Conservation (phyloP, 2,329 filamentous ascomycete species). For the Trichoderma sp. region DNA sequence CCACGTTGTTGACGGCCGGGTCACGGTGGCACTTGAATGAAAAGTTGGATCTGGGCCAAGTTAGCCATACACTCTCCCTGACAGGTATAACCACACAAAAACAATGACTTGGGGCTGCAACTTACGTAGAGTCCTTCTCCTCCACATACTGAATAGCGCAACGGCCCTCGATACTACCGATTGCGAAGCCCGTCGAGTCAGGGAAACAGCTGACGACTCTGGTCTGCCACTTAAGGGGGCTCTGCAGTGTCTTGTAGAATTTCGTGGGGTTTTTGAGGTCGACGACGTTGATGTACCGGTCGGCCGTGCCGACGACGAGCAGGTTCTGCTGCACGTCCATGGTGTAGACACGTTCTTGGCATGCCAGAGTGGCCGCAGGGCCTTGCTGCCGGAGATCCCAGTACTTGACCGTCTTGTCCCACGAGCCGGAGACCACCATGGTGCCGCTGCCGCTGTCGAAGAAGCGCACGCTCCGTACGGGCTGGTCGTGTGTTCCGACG, state of each 20-base stretch:
- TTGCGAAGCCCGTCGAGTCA: constrained; percentile 86
- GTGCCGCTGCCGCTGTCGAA: constrained; percentile 69
- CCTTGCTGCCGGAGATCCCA: constrained; percentile 72
- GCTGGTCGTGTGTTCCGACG: constrained; percentile 80
- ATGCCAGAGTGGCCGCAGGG: constrained; percentile 64
- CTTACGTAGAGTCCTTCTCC: constrained; percentile 79
- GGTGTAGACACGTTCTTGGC: constrained; percentile 79
- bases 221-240: constrained; percentile 97
- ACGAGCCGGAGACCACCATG: constrained; percentile 88
- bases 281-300: constrained; percentile 94
- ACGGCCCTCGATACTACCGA: constrained; percentile 93
- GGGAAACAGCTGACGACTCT: constrained; percentile 92
- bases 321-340: constrained; percentile 90
- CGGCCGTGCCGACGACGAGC: constrained; percentile 87
- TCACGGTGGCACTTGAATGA: constrained; percentile 99
- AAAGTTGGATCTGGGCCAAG: constrained; percentile 71
- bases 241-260: constrained; percentile 95
- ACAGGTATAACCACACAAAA: not conserved
- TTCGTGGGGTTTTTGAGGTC: constrained; percentile 84
- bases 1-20: constrained; percentile 68
- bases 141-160: constrained; percentile 99
- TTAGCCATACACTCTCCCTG: not conserved
- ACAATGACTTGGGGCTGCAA: not conserved
- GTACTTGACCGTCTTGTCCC: constrained; percentile 89
- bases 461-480: constrained; percentile 75